Conservation (phyloP, 164 flowering plant species). For the Protea cynaroides region DNA sequence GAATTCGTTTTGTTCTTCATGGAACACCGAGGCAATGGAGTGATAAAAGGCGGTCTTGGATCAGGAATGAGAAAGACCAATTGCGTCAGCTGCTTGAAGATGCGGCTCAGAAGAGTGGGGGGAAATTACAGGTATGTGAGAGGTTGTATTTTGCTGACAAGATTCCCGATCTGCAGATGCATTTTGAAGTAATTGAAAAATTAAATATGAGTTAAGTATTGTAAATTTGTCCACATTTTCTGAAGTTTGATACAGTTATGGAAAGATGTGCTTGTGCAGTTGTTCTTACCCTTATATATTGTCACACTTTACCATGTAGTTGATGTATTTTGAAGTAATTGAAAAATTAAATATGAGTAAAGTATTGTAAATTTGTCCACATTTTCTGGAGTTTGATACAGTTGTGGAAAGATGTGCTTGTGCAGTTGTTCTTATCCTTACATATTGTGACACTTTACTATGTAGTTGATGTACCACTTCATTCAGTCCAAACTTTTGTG, state of each 20-base stretch:
- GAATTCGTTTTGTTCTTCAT: slow-evolving; percentile 58
- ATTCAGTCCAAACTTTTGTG: too few species aligned
- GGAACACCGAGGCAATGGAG: slow-evolving; percentile 94
- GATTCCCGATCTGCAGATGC: slow-evolving; percentile 73
- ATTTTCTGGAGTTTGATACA: not conserved
- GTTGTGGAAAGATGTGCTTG: not conserved
- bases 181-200: slow-evolving; percentile 76
- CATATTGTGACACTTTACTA: too few species aligned
- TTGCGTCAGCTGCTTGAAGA: slow-evolving; percentile 42
- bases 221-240: slow-evolving; percentile 8
- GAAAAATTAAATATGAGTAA: slow-evolving; percentile 49
- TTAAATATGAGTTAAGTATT: slow-evolving; percentile 36
- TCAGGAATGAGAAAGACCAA: slow-evolving; percentile 56
- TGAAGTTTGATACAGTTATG: not conserved
- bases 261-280: too few species aligned
- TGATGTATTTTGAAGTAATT: slow-evolving; percentile 92
- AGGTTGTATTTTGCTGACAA: slow-evolving; percentile 59
- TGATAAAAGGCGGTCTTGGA: slow-evolving; percentile 52
- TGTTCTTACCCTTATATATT: too few species aligned
- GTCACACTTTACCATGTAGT: too few species aligned
- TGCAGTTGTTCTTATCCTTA: too few species aligned
- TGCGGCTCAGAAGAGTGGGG: slow-evolving; percentile 37
- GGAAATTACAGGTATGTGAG: slow-evolving; percentile 51
- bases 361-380: slow-evolving; percentile 5
- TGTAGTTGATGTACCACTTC: too few species aligned